Conservation (phyloP, 352 stramenopile species). For the Globisporangium barbulae region DNA sequence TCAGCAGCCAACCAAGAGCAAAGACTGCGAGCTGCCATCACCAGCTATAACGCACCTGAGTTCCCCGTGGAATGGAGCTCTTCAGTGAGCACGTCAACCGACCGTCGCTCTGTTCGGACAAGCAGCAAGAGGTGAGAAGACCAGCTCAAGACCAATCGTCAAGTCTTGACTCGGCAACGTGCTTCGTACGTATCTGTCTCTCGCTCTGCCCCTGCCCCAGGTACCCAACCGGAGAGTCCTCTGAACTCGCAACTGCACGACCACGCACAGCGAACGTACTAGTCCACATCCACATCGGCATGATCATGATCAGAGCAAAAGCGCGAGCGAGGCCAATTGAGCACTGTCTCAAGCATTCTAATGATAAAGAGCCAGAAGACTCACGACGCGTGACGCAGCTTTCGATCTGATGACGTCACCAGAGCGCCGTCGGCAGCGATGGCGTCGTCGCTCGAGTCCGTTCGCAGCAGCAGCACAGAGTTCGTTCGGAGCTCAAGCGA, state of each 20-base stretch:
- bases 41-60: background rate
- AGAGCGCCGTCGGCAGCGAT: background rate
- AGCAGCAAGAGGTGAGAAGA: background rate
- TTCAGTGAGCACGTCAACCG: background rate
- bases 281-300: background rate
- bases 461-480: background rate
- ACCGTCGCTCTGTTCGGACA: background rate
- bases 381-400: conserved; percentile 15
- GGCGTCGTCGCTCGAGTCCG: background rate
- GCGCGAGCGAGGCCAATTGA: background rate
- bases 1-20: background rate
- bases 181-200: conserved; percentile 5
- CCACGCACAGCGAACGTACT: conserved; percentile 7
- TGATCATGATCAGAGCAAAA: too few species aligned
- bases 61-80: background rate
- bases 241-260: background rate
- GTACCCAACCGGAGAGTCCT: background rate
- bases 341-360: too few species aligned
- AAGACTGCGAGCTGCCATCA: background rate
- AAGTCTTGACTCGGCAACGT: background rate
- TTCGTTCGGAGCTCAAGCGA: background rate
- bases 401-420: background rate
- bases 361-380: background rate
- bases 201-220: conserved; percentile 6
- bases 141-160: background rate